phyloP scores from a whole-genome alignment of 1,284 basidiomycete species.

The Albatrellus sp. region DNA sequence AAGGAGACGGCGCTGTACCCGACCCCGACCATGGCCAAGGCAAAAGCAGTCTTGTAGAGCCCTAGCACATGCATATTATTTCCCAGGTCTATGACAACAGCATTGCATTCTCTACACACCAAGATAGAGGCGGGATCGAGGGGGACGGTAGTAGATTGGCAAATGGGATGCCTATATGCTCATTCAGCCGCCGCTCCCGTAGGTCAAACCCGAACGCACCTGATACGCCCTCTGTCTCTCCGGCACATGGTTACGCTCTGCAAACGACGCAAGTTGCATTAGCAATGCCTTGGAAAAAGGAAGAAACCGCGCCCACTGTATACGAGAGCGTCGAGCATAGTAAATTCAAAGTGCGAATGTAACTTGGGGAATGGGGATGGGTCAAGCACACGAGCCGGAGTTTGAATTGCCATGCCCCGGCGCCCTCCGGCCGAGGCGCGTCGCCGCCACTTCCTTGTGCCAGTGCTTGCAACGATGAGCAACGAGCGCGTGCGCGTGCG shows the following conservation, averaged over 20 bases:
- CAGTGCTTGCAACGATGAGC: slow-evolving; percentile 1
- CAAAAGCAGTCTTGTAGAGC: slow-evolving; percentile 39
- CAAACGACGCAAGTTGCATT: slow-evolving; percentile 2
- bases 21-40: slow-evolving; percentile 39
- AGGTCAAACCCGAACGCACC: slow-evolving; percentile 24
- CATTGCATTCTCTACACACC: slow-evolving; percentile 19
- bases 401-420: slow-evolving; percentile 13
- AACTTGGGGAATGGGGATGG: slow-evolving; percentile 9
- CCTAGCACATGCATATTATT: slow-evolving; percentile 23
- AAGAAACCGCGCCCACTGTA: slow-evolving; percentile 20
- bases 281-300: not conserved
- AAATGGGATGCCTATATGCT: slow-evolving; percentile 21
- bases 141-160: slow-evolving; percentile 34
- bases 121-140: slow-evolving; percentile 34
- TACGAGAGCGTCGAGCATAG: slow-evolving; percentile 49
- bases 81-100: not conserved
- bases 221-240: slow-evolving; percentile 56
- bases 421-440: slow-evolving; percentile 3
- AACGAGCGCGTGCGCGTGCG: slow-evolving; percentile 54
- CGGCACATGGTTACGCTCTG: slow-evolving; percentile 52
- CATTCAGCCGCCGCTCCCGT: not conserved
- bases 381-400: slow-evolving; percentile 13
- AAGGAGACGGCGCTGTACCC: slow-evolving; percentile 37
- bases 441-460: not conserved
- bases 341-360: slow-evolving; percentile 3